Conservation (phyloP, 2,329 filamentous ascomycete species). For the Claviceps capensis region DNA sequence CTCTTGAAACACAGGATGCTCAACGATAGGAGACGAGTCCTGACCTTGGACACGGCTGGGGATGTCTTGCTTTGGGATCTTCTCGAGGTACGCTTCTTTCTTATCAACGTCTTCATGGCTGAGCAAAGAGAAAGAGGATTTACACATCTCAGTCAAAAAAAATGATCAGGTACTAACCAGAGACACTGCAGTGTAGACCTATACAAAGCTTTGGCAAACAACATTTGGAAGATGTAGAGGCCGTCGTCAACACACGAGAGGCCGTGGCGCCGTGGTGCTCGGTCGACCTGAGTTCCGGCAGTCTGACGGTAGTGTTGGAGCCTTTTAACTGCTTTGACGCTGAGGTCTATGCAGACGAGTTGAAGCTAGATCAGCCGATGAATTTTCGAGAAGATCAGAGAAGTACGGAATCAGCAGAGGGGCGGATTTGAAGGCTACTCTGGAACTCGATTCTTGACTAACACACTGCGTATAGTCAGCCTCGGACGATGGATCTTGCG, state of each 20-base stretch:
- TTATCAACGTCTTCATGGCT: background rate
- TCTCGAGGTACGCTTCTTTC: constrained; percentile 46
- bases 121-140: background rate
- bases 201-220: constrained; percentile 88
- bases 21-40: constrained; percentile 76
- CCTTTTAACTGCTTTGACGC: constrained; percentile 96
- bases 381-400: constrained; percentile 88
- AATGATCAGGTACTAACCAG: background rate
- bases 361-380: constrained; percentile 56
- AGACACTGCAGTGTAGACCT: constrained; percentile 54
- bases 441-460: constrained; percentile 7
- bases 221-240: constrained; percentile 83
- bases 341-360: constrained; percentile 90
- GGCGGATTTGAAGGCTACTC: background rate
- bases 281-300: constrained; percentile 84
- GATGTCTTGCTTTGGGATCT: constrained; percentile 95
- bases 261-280: constrained; percentile 94
- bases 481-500: constrained; percentile 92
- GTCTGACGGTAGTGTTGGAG: constrained; percentile 79
- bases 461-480: constrained; percentile 49
- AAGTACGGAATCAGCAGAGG: constrained; percentile 40
- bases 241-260: constrained; percentile 73
- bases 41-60: constrained; percentile 88
- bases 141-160: background rate
- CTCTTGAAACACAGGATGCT: constrained; percentile 85